phyloP scores from a whole-genome alignment of 768 basidiomycete species.

The Lentinula detonsa region DNA sequence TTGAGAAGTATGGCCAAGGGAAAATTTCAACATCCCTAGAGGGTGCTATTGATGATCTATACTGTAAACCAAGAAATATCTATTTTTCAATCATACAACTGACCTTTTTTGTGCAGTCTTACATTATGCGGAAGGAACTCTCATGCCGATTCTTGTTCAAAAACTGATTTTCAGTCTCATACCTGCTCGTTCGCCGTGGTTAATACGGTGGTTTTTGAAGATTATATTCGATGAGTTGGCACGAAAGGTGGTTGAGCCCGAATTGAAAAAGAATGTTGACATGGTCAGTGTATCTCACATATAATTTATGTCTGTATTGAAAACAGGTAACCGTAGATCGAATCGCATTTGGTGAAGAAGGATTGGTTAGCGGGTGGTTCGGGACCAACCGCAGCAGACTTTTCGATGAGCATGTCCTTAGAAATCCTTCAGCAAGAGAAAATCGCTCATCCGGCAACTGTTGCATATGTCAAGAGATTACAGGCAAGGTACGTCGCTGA shows the following conservation, averaged over 20 bases:
- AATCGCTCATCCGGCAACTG: neutral
- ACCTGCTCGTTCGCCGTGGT: conserved; percentile 1
- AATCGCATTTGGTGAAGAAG: neutral
- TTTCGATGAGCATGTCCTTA: conserved; percentile 1
- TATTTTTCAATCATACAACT: neutral
- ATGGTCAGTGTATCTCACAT: neutral
- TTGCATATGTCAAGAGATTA: conserved; percentile 2
- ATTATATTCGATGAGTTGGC: neutral
- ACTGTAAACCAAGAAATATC: conserved; percentile 19
- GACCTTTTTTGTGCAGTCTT: conserved; percentile 18
- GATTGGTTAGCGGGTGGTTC: conserved; percentile 3
- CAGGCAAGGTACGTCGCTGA: neutral
- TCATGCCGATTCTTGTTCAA: conserved; percentile 30
- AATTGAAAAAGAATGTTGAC: conserved; percentile 1
- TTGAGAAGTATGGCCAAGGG: conserved; percentile 31
- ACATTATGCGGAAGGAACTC: conserved; percentile 37
- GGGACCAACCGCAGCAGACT: conserved; percentile 4
- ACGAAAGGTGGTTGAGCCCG: neutral
- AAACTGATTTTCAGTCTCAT: neutral
- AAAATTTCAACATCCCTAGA: conserved; percentile 15
- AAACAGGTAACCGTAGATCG: neutral
- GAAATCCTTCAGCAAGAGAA: neutral
- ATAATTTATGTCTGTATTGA: neutral
- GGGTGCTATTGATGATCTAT: conserved; percentile 24
- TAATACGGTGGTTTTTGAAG: neutral